Evolutionary conservation across 2,329 filamentous ascomycete genomes (phyloP), one percentile per base, ranked within the genome.

Genomic region (Colletotrichum lindemuthianum): DNA sequence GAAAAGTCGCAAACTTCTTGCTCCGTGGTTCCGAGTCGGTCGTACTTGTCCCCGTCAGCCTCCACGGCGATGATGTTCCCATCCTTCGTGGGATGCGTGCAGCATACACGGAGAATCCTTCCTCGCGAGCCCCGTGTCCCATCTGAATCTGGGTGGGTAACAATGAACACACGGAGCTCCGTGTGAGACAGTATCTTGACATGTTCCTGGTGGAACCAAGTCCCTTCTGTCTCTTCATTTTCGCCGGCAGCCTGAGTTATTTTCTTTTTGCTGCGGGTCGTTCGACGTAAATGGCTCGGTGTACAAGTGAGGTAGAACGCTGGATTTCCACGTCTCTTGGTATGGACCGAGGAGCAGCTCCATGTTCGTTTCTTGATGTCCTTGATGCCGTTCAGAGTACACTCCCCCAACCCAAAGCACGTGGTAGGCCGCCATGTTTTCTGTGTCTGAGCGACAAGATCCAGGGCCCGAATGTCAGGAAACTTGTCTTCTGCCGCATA

Each of bases 141-240:
- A 4, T n/a, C 13, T 4, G 39, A 34, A 4, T 59, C 39, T 10
- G 47, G 33, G 9, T 33, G 11, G 6, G 48, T 50, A 8, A 34
- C 48, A 15, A 59, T 52, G 37, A 51, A 59, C 4, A 51, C 56
- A 6, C 56, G 56, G 5, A 59, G 48, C 36, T 59, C 56, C 8
- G 2, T 36, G 12, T 33, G 11, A 2, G 39, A 9, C 12, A 59
- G 33, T 12, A 32, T 37, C 12, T 52, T 6, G 32, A 59, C 56
- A 36, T 45, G 39, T 13, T 52, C 48, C 15, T 59, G 48, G 10
- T 52, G 45, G 41, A 59, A 52, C 56, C 48, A 59, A 6, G 37
- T 12, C 39, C 32, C 40, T 15, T 37, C 32, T 10, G 24, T 33
- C 9, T 55, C 41, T 11, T 55, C 52, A 6, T 37, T 6, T 6